phyloP scores from a whole-genome alignment of 176 grass and related monocot genomes.

The Puccinellia tenuiflora region DNA sequence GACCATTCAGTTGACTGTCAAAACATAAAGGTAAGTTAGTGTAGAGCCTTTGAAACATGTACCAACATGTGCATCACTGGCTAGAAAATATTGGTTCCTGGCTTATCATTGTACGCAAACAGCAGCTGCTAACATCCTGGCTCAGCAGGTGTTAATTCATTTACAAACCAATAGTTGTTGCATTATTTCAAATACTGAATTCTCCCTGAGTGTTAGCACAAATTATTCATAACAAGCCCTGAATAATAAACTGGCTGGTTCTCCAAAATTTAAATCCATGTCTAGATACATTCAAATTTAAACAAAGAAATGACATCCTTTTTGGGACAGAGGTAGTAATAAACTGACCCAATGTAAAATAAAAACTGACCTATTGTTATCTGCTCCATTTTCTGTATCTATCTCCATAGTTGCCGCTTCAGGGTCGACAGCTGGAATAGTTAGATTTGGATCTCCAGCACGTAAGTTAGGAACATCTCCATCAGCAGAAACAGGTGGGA shows the following conservation, averaged over 20 bases:
- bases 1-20: constrained; percentile 58
- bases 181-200: not conserved
- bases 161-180: not conserved
- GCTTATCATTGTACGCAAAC: not conserved
- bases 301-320: too few species aligned
- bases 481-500: constrained; percentile 76
- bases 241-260: not conserved
- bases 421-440: constrained; percentile 20
- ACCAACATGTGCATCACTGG: not conserved
- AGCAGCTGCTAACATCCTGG: not conserved
- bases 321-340: too few species aligned
- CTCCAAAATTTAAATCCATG: not conserved
- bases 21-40: constrained; percentile 7
- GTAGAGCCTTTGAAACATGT: not conserved
- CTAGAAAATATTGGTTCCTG: not conserved
- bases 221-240: not conserved
- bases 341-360: constrained; percentile 29
- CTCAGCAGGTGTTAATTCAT: constrained; percentile 8
- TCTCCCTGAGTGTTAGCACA: not conserved
- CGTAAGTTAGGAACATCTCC: constrained; percentile 81
- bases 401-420: constrained; percentile 78
- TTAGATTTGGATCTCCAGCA: constrained; percentile 29
- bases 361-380: constrained; percentile 50
- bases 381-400: constrained; percentile 68
- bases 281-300: too few species aligned